Base-by-base conservation (phyloP, 371 early-diverging fungal species). In the Synchytrium microbalum region DNA sequence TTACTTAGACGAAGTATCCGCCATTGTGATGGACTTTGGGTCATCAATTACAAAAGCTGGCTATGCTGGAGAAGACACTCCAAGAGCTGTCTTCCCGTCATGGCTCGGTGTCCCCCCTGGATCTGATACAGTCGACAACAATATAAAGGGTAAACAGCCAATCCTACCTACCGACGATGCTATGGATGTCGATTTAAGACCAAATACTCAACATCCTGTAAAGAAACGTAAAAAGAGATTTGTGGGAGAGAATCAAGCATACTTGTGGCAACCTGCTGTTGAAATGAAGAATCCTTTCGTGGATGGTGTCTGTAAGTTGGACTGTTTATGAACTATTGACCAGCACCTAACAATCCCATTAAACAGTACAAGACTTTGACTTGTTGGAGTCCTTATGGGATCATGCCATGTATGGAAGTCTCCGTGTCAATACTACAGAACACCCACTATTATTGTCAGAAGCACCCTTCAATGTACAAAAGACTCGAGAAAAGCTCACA, bases 41-140 rank as follows among this genome's bases (percentile, higher is more conserved):
- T 84, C 90, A 64, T 81, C 88, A 28, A 85, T 86, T 74, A 88
- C 89, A 52, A 89, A 91, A 59, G 92, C 91, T 30, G 98, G 98
- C 32, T 94, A 91, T 75, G 92, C 96, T 24, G 98, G 98, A 58
- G 96, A 96, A 70, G 96, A 97, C 69, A 77, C 84, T 32, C 96
- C 98, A 1, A 84, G 86, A 64, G 86, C 85, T 2, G 87, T 91
- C 27, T 88, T 92, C 60, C 92, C 96, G 3, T 88, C 94, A 1
- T 80, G 64, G 5, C 80, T 85, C 13, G 91, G 90, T 2, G 76
- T 75, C 66, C 27, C 25, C 29, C n/a, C 53, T 13, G 61, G n/a
- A 58, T 24, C n/a, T 10, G 60, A 28, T 23, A 13, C 32, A 5
- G 29, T 25, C 5, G 56, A 28, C 23, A 13, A 8, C 56, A 28